phyloP scores from a whole-genome alignment of 2,329 filamentous ascomycete species.

The Diplocarpon rosae region DNA sequence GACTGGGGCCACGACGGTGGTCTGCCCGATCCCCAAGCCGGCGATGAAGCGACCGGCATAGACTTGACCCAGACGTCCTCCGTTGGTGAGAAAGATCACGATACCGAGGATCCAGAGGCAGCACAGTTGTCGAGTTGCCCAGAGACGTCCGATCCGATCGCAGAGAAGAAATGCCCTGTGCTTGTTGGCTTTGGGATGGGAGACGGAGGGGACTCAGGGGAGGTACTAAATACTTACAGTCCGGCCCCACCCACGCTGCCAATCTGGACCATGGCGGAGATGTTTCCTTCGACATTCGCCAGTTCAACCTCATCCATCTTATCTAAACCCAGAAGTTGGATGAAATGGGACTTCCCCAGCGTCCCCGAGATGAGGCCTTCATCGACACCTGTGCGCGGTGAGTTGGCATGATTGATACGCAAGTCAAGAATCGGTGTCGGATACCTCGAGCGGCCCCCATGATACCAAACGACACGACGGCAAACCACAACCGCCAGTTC shows the following conservation, averaged over 20 bases:
- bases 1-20: slow-evolving; percentile 55
- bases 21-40: slow-evolving; percentile 52
- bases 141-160: slow-evolving; percentile 51
- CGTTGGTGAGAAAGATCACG: slow-evolving; percentile 44
- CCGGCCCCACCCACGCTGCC: slow-evolving; percentile 39
- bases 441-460: slow-evolving; percentile 63
- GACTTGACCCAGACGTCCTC: slow-evolving; percentile 43
- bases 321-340: slow-evolving; percentile 44
- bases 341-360: slow-evolving; percentile 56
- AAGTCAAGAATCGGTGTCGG: neutral
- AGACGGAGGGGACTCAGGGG: no score
- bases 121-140: slow-evolving; percentile 48
- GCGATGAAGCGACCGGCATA: slow-evolving; percentile 58
- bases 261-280: slow-evolving; percentile 32
- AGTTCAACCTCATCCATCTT: slow-evolving; percentile 40
- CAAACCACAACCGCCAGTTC: slow-evolving; percentile 72
- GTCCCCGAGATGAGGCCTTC: slow-evolving; percentile 69
- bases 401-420: neutral
- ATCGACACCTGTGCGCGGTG: slow-evolving; percentile 33
- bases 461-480: slow-evolving; percentile 59
- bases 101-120: slow-evolving; percentile 47
- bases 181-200: no score
- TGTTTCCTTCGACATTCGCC: slow-evolving; percentile 61
- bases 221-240: no score
- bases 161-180: slow-evolving; percentile 49